These are phyloP conservation scores for Leptographium procerum DNA, from an alignment of 2,329 filamentous ascomycete species.

Conservation along the genomic window DNA sequence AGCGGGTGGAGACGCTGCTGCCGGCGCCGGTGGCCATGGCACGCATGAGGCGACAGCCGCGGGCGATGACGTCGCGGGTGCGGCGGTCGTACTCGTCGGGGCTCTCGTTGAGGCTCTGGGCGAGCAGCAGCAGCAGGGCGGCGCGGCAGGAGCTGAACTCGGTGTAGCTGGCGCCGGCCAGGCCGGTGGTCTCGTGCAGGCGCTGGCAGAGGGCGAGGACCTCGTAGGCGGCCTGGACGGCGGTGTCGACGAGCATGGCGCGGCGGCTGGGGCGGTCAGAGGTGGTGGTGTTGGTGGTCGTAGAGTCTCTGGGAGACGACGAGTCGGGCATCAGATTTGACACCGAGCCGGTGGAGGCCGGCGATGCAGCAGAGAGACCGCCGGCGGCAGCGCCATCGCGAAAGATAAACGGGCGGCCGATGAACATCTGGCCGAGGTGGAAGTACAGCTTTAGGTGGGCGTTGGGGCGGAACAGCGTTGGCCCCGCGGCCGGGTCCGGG, in stretches of 20 bases:
- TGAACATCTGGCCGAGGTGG: conserved; percentile 40
- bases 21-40: conserved; percentile 2
- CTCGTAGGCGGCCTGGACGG: conserved; percentile 39
- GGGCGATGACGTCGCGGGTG: conserved; percentile 1
- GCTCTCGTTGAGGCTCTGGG: conserved; percentile 9
- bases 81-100: neutral
- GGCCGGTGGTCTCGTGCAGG: conserved; percentile 37
- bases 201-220: conserved; percentile 38
- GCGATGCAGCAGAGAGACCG: neutral
- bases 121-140: conserved; percentile 32
- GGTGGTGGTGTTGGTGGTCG: neutral
- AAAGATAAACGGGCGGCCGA: conserved; percentile 42
- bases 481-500: conserved; percentile 23
- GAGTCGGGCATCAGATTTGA: neutral
- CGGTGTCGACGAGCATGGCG: conserved; percentile 32
- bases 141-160: conserved; percentile 45
- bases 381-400: conserved; percentile 13
- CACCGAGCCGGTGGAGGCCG: neutral
- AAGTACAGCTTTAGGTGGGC: conserved; percentile 41
- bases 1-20: conserved; percentile 2
- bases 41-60: conserved; percentile 2
- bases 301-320: neutral
- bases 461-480: conserved; percentile 35
- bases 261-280: conserved; percentile 7
- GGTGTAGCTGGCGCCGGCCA: conserved; percentile 42